Conservation (phyloP, 1,284 basidiomycete species). For the Microbotryomycetes sp. region DNA sequence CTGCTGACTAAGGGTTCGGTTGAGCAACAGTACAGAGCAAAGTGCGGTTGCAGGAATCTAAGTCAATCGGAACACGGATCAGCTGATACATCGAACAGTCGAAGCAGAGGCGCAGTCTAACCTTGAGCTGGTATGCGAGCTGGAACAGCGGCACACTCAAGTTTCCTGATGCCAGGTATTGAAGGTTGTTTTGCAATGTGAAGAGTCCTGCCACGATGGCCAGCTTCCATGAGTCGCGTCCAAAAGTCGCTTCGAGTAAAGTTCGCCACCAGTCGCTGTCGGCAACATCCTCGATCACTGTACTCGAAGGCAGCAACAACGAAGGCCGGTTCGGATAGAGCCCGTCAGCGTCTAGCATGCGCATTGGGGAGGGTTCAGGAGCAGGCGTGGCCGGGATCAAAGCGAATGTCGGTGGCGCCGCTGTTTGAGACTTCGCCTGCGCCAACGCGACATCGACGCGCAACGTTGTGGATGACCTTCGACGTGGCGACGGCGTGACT, state of each 20-base stretch:
- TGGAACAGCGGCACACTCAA: constrained; percentile 43
- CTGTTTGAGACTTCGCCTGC: neutral
- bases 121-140: constrained; percentile 44
- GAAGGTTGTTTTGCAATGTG: constrained; percentile 39
- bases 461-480: neutral
- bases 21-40: constrained; percentile 43
- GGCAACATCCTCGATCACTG: constrained; percentile 8
- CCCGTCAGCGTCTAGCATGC: neutral
- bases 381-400: constrained; percentile 20
- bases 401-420: constrained; percentile 14
- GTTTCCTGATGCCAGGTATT: constrained; percentile 41
- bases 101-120: constrained; percentile 9
- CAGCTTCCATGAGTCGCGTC: constrained; percentile 15
- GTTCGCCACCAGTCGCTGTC: constrained; percentile 27
- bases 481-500: neutral
- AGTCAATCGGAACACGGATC: neutral
- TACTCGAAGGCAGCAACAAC: neutral
- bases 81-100: neutral
- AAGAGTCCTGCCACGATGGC: constrained; percentile 38
- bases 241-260: constrained; percentile 10
- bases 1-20: constrained; percentile 37
- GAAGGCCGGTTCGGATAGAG: constrained; percentile 16
- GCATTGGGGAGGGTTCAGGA: constrained; percentile 5
- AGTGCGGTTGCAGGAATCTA: constrained; percentile 44
- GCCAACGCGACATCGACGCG: constrained; percentile 4